These are phyloP conservation scores for Diutina scorzettiae DNA, from an alignment of 1,139 yeast species.

Conservation along the genomic window DNA sequence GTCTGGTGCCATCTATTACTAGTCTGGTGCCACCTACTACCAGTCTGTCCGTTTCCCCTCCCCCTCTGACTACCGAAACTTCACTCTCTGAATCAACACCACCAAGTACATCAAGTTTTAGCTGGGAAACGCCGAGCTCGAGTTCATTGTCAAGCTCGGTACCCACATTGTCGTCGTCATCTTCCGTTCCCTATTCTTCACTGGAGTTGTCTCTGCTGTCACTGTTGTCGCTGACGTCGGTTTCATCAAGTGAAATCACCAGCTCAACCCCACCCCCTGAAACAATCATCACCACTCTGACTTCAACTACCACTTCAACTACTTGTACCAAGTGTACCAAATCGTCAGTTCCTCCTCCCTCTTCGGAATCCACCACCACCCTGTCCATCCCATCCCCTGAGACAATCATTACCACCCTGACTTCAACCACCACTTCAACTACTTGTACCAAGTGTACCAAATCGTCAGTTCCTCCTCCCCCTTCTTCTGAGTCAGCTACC, in stretches of 20 bases:
- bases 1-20: not conserved
- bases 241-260: slow-evolving; percentile 11
- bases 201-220: no score
- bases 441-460: not conserved
- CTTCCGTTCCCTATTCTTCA: not conserved
- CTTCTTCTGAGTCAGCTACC: not conserved
- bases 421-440: not conserved
- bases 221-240: slow-evolving; percentile 3
- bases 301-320: slow-evolving; percentile 2
- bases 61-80: not conserved
- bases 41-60: not conserved
- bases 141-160: no score
- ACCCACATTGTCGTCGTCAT: not conserved
- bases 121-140: no score
- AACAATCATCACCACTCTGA: slow-evolving; percentile 4
- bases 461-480: not conserved
- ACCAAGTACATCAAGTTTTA: not conserved
- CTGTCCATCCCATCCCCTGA: not conserved
- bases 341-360: not conserved
- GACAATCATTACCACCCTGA: not conserved
- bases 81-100: not conserved
- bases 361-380: not conserved
- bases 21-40: not conserved
- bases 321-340: not conserved
- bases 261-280: not conserved